These are phyloP conservation scores for Scheffersomyces parashehatae DNA, from an alignment of 1,139 yeast species.

Conservation along the genomic window DNA sequence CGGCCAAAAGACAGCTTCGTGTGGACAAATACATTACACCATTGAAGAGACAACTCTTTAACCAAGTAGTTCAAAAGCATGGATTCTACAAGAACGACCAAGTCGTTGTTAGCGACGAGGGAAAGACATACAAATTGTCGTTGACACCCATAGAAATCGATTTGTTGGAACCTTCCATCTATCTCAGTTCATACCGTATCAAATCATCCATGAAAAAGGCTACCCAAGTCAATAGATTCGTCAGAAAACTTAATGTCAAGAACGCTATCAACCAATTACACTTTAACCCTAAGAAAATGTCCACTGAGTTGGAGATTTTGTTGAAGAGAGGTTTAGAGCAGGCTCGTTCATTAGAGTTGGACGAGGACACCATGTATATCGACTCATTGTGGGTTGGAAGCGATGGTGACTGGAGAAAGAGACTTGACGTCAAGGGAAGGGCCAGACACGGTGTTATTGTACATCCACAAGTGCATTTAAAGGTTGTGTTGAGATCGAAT, in stretches of 20 bases:
- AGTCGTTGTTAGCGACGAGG: constrained; percentile 42
- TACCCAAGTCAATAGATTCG: constrained; percentile 73
- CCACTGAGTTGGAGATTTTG: constrained; percentile 77
- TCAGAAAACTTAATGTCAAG: constrained; percentile 67
- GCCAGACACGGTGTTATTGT: constrained; percentile 81
- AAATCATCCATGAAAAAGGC: constrained; percentile 89
- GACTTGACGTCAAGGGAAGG: constrained; percentile 86
- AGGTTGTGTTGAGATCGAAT: constrained; percentile 69
- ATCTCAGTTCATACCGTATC: constrained; percentile 73
- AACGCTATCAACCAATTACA: constrained; percentile 92
- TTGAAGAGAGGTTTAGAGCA: constrained; percentile 73
- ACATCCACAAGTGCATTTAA: constrained; percentile 79
- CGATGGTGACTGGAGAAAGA: constrained; percentile 73
- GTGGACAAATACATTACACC: constrained; percentile 58
- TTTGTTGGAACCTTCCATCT: constrained; percentile 81
- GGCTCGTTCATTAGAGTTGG: constrained; percentile 59
- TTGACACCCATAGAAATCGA: constrained; percentile 69
- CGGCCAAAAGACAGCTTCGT: constrained; percentile 27
- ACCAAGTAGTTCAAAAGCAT: constrained; percentile 56
- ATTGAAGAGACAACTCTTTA: constrained; percentile 67
- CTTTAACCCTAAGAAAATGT: constrained; percentile 77
- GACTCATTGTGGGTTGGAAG: constrained; percentile 91
- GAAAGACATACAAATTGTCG: constrained; percentile 54
- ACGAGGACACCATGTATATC: constrained; percentile 66
- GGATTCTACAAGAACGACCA: constrained; percentile 78